Base-by-base conservation (phyloP, 2,329 filamentous ascomycete species). In the Cercospora canescens region DNA sequence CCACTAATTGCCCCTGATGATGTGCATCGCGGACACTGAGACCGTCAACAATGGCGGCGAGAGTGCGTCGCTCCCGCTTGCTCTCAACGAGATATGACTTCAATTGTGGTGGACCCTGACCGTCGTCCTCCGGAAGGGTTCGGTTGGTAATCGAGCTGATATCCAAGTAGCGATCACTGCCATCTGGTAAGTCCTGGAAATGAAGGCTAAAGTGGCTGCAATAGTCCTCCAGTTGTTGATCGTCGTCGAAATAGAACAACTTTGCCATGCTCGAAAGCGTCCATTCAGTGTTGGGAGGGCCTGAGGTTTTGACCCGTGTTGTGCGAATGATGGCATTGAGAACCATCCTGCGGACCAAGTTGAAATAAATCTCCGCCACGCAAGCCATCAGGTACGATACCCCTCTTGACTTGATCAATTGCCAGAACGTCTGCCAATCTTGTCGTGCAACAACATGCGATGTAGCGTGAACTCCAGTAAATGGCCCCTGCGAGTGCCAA, bases 311-410 rank as follows among this genome's bases (percentile, higher is more conserved):
- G 14, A 55, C 28, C 12, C 70, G 65, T 41, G 67, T 69, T 7
- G 60, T 65, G 14, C 69, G 70, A 6, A 70, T 62, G 7, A 76
- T 69, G 79, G 81, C 70, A 41, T 85, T 82, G 54, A 90, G 80
- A 6, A 85, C 83, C 26, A 82, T 83, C 59, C 85, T 81, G 11
- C 88, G 85, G 50, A 89, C 78, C 28, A 85, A 78, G 62, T 85
- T 85, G 76, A 90, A 89, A 67, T 86, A 85, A 11, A 88, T 84
- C 71, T 89, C 88, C 1, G 87, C 85, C 26, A 88, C 86, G 75
- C 88, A 89, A 7, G 84, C 87, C 84, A 88, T 86, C 7, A 89
- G 77, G 71, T 89, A 90, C 0, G 87, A 86, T 1, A 87, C 82
- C 34, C 81, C 79, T 3, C 80, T 79, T 1, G 87, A 89, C 62